Conservation (phyloP, 1,139 yeast species). For the Scheffersomyces quercinus region DNA sequence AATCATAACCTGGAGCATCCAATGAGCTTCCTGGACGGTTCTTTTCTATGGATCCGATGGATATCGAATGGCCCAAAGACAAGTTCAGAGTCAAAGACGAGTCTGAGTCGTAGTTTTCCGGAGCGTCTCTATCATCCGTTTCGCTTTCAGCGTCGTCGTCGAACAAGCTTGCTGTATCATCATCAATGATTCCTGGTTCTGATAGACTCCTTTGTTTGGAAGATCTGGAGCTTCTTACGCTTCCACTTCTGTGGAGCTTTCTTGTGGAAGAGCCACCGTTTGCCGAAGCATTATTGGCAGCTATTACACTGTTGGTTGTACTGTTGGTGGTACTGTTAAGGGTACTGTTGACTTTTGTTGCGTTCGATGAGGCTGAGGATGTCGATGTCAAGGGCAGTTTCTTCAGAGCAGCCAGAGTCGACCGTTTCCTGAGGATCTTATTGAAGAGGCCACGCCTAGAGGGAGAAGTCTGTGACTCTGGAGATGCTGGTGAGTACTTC, state of each 20-base stretch:
- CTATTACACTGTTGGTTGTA: too few species aligned
- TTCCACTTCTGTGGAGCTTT: conserved; percentile 1
- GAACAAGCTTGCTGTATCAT: conserved; percentile 11
- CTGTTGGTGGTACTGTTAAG: too few species aligned
- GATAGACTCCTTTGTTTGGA: conserved; percentile 5
- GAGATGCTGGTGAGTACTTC: background rate
- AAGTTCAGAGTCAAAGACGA: conserved; percentile 3
- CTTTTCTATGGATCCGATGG: background rate
- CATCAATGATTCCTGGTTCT: conserved; percentile 10
- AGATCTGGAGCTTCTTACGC: conserved; percentile 3
- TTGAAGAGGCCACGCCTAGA: conserved; percentile 15
- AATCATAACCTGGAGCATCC: background rate
- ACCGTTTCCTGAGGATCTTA: conserved; percentile 14
- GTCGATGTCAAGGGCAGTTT: background rate
- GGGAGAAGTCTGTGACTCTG: conserved; percentile 2
- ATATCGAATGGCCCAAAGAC: background rate
- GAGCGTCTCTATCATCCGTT: conserved; percentile 4
- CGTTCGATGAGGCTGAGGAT: too few species aligned
- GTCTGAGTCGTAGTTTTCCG: conserved; percentile 1
- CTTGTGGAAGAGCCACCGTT: background rate
- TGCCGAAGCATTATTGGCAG: too few species aligned
- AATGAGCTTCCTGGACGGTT: background rate
- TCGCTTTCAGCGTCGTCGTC: conserved; percentile 13
- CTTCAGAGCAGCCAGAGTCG: conserved; percentile 4
- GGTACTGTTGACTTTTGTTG: too few species aligned